A percentile compares a stretch with the other conserved stretches of the same genome.
Conservation (phyloP, 768 basidiomycete species). For the Gloeopeniophorella convolvens region DNA sequence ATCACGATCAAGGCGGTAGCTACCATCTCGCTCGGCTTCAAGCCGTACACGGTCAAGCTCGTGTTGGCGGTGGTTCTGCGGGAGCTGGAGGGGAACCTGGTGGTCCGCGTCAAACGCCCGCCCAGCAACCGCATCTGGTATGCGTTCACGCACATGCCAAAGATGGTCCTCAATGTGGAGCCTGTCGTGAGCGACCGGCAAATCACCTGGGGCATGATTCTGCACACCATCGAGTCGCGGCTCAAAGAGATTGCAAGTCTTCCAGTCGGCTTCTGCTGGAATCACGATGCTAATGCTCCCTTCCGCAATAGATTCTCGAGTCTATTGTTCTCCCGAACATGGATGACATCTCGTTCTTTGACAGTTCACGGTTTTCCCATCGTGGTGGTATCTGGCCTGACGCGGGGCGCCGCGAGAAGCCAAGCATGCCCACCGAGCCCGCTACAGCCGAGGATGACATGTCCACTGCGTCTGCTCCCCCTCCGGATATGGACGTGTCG, state of each 20-base stretch:
- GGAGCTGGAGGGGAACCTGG: conserved; percentile 85
- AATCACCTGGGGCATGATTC: conserved; percentile 90
- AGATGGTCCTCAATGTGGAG: conserved; percentile 83
- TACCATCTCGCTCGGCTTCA: conserved; percentile 83
- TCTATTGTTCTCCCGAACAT: conserved; percentile 95
- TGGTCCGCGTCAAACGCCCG: conserved; percentile 88
- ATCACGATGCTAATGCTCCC: conserved; percentile 10
- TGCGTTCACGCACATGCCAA: conserved; percentile 84
- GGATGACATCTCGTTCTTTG: conserved; percentile 97
- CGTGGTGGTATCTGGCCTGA: conserved; percentile 91
- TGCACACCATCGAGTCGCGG: conserved; percentile 82
- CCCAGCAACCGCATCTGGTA: conserved; percentile 96
- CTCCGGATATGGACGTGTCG: conserved; percentile 23
- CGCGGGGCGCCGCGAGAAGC: conserved; percentile 44
- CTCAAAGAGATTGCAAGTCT: conserved; percentile 76
- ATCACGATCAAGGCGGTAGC: conserved; percentile 89
- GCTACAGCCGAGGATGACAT: conserved; percentile 22
- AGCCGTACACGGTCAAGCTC: conserved; percentile 84
- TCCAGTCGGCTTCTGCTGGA: neutral
- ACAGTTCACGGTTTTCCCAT: conserved; percentile 53
- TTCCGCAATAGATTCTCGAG: conserved; percentile 66
- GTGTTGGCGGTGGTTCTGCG: conserved; percentile 84
- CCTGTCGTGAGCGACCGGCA: conserved; percentile 93
- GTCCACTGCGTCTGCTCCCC: conserved; percentile 34
- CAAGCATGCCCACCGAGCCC: conserved; percentile 2